Evolutionary conservation across 163 green algal species (phyloP).

Genomic region (Botryococcus braunii): DNA sequence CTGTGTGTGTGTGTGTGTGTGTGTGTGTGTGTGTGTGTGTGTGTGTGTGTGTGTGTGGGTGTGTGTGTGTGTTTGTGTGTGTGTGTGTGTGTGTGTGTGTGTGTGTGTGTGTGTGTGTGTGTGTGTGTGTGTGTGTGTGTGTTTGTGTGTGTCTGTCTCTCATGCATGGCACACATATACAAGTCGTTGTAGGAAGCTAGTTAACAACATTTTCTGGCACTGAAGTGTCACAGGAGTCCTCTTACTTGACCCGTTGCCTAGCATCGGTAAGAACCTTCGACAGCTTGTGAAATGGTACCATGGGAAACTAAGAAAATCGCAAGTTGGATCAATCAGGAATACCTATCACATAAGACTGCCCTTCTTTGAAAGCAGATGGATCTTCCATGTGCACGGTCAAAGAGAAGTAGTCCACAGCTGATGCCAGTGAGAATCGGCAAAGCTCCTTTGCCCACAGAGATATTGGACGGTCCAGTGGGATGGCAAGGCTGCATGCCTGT

Average conservation of each 20-base stretch:
- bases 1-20: background rate
- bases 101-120: no score
- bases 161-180: no score
- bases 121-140: no score
- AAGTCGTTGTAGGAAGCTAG: no score
- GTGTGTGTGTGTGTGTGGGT: no score
- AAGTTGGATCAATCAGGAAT: no score
- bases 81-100: no score
- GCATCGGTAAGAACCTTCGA: background rate
- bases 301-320: no score
- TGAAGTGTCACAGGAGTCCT: background rate
- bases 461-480: background rate
- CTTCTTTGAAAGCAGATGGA: background rate
- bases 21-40: background rate
- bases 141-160: no score
- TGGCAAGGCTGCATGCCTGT: background rate
- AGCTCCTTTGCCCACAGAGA: background rate
- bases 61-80: no score
- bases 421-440: background rate
- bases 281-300: background rate
- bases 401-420: background rate
- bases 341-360: background rate
- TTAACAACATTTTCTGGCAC: no score
- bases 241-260: background rate
- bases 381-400: background rate